A percentile compares a stretch with the other conserved stretches of the same genome.
Conservation (phyloP, 2,329 filamentous ascomycete species). For the Alternaria hordeiaustralica region DNA sequence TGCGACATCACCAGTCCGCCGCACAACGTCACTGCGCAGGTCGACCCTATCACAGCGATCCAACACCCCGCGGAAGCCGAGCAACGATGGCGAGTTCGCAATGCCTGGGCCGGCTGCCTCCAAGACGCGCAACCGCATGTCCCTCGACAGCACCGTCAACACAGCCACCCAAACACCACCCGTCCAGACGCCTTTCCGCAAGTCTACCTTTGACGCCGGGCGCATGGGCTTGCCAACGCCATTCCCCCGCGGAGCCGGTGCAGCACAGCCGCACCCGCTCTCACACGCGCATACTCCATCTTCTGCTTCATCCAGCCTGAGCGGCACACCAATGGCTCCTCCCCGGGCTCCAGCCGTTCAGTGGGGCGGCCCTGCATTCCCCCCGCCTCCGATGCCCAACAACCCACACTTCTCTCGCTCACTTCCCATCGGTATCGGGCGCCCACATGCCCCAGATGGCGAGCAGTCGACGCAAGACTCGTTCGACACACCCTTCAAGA, state of each 20-base stretch:
- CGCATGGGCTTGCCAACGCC: constrained; percentile 35
- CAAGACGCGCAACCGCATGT: constrained; percentile 72
- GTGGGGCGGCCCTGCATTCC: constrained; percentile 18
- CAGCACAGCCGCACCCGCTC: constrained; percentile 71
- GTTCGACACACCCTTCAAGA: constrained; percentile 81
- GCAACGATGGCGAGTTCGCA: constrained; percentile 57
- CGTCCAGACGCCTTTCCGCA: constrained; percentile 65
- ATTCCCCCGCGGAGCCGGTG: constrained; percentile 29
- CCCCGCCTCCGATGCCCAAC: constrained; percentile 23
- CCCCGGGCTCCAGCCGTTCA: constrained; percentile 38
- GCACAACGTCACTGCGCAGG: constrained; percentile 77
- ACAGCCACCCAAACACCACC: constrained; percentile 64
- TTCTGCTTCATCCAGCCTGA: constrained; percentile 78
- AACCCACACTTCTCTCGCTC: constrained; percentile 71
- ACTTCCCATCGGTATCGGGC: constrained; percentile 69
- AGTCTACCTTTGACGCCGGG: constrained; percentile 36
- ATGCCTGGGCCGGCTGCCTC: constrained; percentile 61
- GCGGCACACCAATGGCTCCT: constrained; percentile 60
- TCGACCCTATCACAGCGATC: constrained; percentile 85
- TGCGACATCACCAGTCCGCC: constrained; percentile 42
- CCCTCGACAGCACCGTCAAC: constrained; percentile 78
- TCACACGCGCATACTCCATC: constrained; percentile 88
- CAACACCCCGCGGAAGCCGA: constrained; percentile 48
- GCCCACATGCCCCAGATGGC: constrained; percentile 57
- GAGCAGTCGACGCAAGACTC: constrained; percentile 57